A percentile compares a stretch with the other conserved stretches of the same genome.
phyloP scores from a whole-genome alignment of 1,284 basidiomycete genomes.

The Pseudozyma pruni region DNA sequence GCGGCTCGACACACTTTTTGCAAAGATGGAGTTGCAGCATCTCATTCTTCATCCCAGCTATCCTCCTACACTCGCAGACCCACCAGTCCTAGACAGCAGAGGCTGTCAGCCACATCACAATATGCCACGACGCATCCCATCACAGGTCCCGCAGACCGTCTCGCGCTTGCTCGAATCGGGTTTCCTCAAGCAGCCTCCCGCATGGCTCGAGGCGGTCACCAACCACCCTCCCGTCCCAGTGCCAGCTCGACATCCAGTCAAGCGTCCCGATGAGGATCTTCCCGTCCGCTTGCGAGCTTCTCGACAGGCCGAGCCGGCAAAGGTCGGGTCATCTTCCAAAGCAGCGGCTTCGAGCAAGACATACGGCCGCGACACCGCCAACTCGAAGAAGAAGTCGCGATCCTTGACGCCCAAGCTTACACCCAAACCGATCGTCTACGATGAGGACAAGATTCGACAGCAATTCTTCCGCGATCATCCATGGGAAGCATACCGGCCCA shows the following conservation, averaged over 20 bases:
- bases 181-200: conserved; percentile 78
- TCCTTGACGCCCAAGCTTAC: conserved; percentile 72
- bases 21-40: not conserved
- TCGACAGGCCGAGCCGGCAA: conserved; percentile 3
- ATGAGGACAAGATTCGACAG: conserved; percentile 84
- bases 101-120: no score
- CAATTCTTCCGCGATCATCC: conserved; percentile 97
- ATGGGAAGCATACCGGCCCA: conserved; percentile 89
- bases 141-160: conserved; percentile 87
- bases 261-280: conserved; percentile 70
- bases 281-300: conserved; percentile 39
- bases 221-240: conserved; percentile 87
- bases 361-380: conserved; percentile 45
- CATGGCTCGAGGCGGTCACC: conserved; percentile 86
- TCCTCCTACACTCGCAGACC: no score
- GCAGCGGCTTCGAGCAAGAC: conserved; percentile 10
- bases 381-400: conserved; percentile 63
- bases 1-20: conserved; percentile 17
- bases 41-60: no score
- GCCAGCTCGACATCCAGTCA: conserved; percentile 77
- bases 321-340: conserved; percentile 30
- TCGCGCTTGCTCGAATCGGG: conserved; percentile 81
- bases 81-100: no score
- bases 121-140: conserved; percentile 85
- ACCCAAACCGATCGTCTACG: conserved; percentile 78